Base-by-base conservation (phyloP, 805 yeast species). In the Cyberlindnera petersonii region DNA sequence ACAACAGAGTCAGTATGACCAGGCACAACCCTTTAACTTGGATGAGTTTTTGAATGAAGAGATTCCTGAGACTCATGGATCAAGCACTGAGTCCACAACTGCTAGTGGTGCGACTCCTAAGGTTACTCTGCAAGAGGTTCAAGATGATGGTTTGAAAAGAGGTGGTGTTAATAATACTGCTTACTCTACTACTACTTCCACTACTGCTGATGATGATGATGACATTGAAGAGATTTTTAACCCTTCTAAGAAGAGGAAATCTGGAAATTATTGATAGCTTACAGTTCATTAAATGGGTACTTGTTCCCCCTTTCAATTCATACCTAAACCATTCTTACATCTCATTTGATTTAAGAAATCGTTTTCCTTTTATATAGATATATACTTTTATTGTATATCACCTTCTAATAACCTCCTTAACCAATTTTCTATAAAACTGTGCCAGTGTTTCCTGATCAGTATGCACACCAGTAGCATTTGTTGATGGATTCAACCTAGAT, bases 91-190 rank as follows among this genome's bases (percentile, higher is more conserved):
- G 7, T 11, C 31, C 6, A n/a, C 33, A 4, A 27, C 33, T 3
- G 16, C 13, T 23, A 27, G 33, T 8, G 10, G 8, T 11, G 9
- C 33, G 8, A 23, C 32, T 11, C 24, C 39, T 24, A 17, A 14
- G 24, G 33, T 21, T 9, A 26, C 26, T 17, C 8, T 31, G 11
- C 39, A 72, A 42, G 76, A 76, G 15, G 69, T 73, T 33, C 94
- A 86, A 51, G 96, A 96, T n/a, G 89, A 82, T 50, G 72, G 70
- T 26, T 76, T 78, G 0, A 96, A 89, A 56, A 68, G 96, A 49
- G 35, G 26, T 5, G 31, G n/a, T n/a, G n/a, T n/a, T n/a, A n/a
- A n/a, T n/a, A n/a, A n/a, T n/a, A n/a, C n/a, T n/a, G n/a, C n/a
- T n/a, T n/a, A n/a, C n/a, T n/a, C n/a, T n/a, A n/a, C n/a, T n/a